Conservation (phyloP, 257 asterid species). For the Paraleonurus japonicus region DNA sequence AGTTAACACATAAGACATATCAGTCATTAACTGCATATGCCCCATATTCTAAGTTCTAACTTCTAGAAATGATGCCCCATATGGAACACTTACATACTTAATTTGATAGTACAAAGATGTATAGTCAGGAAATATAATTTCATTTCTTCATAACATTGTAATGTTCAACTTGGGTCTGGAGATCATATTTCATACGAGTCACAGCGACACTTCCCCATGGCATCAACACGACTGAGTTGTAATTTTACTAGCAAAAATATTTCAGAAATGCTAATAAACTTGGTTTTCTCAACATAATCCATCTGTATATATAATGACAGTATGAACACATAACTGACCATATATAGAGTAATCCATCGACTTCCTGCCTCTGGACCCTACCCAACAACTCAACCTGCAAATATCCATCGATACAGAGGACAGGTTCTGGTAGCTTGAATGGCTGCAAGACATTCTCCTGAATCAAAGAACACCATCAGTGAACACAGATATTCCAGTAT, state of each 20-base stretch:
- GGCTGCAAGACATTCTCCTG: constrained; percentile 78
- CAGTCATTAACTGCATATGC: background rate
- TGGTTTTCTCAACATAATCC: background rate
- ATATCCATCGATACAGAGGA: constrained; percentile 73
- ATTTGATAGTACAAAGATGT: background rate
- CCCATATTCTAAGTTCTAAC: background rate
- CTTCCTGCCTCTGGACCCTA: constrained; percentile 63
- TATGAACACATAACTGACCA: constrained; percentile 45
- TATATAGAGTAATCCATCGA: constrained; percentile 63
- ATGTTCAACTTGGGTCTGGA: too few relatives aligned
- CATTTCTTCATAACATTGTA: background rate
- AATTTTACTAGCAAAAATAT: background rate
- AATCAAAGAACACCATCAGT: constrained; percentile 12
- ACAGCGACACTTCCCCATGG: background rate
- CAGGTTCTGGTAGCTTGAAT: constrained; percentile 77
- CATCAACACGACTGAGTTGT: background rate
- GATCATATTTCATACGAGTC: background rate
- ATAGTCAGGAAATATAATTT: background rate
- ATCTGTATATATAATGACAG: background rate
- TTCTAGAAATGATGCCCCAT: background rate
- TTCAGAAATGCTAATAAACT: background rate
- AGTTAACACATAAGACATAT: background rate
- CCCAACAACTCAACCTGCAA: constrained; percentile 73
- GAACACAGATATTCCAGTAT: background rate
- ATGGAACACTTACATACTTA: background rate